Conservation (phyloP, 2,329 filamentous ascomycete genomes). For the Diaporthe citriasiana region DNA sequence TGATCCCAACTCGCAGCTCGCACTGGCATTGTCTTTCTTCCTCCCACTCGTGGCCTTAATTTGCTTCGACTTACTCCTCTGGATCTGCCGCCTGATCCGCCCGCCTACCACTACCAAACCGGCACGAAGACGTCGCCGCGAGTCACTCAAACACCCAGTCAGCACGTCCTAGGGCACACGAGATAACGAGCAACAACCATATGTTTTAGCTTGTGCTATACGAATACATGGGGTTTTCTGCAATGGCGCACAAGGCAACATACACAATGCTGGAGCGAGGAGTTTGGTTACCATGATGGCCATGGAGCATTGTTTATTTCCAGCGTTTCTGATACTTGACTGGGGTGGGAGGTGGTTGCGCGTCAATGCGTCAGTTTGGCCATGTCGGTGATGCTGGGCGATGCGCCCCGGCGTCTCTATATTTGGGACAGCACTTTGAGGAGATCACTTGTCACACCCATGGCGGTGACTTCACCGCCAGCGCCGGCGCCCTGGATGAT, state of each 20-base stretch:
- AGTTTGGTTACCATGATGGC: slow-evolving; percentile 33
- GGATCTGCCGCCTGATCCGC: slow-evolving; percentile 63
- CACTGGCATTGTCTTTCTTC: slow-evolving; percentile 61
- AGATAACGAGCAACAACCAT: not conserved
- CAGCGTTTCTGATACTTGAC: slow-evolving; percentile 20
- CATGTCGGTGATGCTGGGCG: not conserved
- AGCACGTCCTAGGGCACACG: slow-evolving; percentile 39
- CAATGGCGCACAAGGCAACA: slow-evolving; percentile 27
- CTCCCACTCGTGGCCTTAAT: slow-evolving; percentile 64
- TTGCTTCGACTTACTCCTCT: slow-evolving; percentile 65
- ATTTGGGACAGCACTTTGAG: slow-evolving; percentile 88
- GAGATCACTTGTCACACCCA: slow-evolving; percentile 96
- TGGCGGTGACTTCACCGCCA: slow-evolving; percentile 94
- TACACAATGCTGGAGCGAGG: slow-evolving; percentile 29
- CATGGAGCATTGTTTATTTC: slow-evolving; percentile 14
- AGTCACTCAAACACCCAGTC: slow-evolving; percentile 44
- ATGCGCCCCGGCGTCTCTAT: slow-evolving; percentile 48
- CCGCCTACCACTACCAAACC: slow-evolving; percentile 40
- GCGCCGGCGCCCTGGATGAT: slow-evolving; percentile 96
- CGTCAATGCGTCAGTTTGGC: not conserved
- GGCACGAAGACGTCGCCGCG: slow-evolving; percentile 43
- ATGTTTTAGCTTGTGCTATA: not conserved
- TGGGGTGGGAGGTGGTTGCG: not conserved
- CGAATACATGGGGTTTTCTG: not conserved
- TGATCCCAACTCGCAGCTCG: slow-evolving; percentile 51